A percentile compares a stretch with the other conserved stretches of the same genome.
Evolutionary conservation across 2,329 filamentous ascomycete species (phyloP).

Genomic region (Elsinoe australis): DNA sequence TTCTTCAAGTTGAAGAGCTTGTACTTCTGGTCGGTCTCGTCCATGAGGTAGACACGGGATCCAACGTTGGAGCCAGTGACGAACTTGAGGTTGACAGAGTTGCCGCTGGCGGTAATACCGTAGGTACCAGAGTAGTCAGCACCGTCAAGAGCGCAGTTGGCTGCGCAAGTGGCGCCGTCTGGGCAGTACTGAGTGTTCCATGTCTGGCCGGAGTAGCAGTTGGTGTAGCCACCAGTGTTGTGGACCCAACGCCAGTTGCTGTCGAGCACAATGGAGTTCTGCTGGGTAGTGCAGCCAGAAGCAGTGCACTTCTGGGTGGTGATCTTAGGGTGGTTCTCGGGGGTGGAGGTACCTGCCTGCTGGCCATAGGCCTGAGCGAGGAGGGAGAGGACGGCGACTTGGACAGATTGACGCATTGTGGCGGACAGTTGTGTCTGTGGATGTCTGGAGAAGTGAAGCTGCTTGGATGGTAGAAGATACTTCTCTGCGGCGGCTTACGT

Average conservation of each 20-base stretch:
- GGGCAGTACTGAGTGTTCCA: conserved; percentile 38
- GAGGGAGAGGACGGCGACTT: conserved; percentile 32
- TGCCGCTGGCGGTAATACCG: conserved; percentile 46
- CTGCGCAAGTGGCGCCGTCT: conserved; percentile 32
- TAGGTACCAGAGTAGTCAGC: conserved; percentile 38
- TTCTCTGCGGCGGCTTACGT: conserved; percentile 5
- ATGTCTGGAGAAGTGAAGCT: neutral
- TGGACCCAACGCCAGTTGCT: conserved; percentile 47
- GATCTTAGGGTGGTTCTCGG: conserved; percentile 38
- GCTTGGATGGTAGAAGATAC: neutral
- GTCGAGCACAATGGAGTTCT: conserved; percentile 36
- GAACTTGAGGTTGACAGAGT: conserved; percentile 49
- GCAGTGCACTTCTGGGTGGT: conserved; percentile 36
- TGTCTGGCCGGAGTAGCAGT: conserved; percentile 43
- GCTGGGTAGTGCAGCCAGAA: conserved; percentile 34
- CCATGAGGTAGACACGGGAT: conserved; percentile 38
- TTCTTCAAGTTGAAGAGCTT: conserved; percentile 58
- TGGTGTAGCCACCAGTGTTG: conserved; percentile 38
- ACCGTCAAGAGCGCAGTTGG: conserved; percentile 38
- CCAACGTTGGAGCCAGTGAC: conserved; percentile 46
- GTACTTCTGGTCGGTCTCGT: conserved; percentile 51
- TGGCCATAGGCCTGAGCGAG: conserved; percentile 35
- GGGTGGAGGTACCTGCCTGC: conserved; percentile 35
- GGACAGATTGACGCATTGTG: conserved; percentile 12
- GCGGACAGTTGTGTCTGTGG: conserved; percentile 2